These are phyloP conservation scores for Rauvolfia tetraphylla DNA, from an alignment of 257 asterid genomes.

Conservation along the genomic window DNA sequence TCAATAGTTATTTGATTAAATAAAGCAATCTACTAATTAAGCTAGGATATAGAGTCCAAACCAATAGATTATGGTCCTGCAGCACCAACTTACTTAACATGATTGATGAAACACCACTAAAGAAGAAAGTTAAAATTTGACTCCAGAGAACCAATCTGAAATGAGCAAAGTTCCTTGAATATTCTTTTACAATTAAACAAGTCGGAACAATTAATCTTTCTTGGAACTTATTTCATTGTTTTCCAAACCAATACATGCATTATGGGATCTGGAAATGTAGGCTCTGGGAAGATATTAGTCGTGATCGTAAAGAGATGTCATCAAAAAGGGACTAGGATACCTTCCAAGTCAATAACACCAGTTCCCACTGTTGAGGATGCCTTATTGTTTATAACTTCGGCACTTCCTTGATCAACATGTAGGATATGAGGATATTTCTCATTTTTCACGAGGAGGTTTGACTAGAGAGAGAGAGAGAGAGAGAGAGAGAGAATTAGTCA, in stretches of 20 bases:
- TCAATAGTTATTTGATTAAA: neutral
- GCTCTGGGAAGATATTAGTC: neutral
- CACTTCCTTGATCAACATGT: slow-evolving; percentile 51
- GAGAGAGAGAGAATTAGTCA: slow-evolving; percentile 17
- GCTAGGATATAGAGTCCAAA: neutral
- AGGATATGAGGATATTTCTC: slow-evolving; percentile 81
- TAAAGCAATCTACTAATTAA: neutral
- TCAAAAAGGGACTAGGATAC: slow-evolving; percentile 28
- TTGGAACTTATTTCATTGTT: neutral
- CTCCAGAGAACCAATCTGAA: neutral
- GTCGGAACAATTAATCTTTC: neutral
- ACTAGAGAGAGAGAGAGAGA: slow-evolving; percentile 32
- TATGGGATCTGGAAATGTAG: neutral
- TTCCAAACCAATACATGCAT: neutral
- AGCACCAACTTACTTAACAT: neutral
- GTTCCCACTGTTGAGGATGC: slow-evolving; percentile 45
- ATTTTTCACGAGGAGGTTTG: slow-evolving; percentile 55
- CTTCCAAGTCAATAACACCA: slow-evolving; percentile 71
- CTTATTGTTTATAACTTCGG: slow-evolving; percentile 31
- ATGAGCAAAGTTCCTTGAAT: neutral
- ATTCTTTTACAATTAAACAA: neutral
- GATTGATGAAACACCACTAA: neutral
- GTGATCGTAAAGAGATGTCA: neutral
- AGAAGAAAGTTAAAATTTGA: neutral
- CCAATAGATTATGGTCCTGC: neutral